Base-by-base conservation (phyloP, 2,329 filamentous ascomycete genomes). In the Microcera coccophila region DNA sequence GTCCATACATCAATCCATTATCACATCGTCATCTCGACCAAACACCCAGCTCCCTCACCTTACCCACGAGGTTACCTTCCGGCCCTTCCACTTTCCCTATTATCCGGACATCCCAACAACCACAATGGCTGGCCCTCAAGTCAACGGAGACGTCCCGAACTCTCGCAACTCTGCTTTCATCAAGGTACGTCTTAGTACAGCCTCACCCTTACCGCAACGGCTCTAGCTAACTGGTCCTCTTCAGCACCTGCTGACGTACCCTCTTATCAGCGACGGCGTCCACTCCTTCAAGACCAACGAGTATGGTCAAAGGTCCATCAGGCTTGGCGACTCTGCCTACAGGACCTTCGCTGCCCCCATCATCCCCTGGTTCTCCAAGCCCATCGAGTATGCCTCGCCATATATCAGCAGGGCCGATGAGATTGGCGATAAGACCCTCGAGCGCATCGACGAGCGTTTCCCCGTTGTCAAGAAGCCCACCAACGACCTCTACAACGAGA, bases 241-340 rank as follows among this genome's bases (percentile, higher is more conserved):
- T n/a, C 57, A 95, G 88, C 90, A 96, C 64, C 76, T 96, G 50
- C 76, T 82, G 57, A 84, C 84, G 53, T 95, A 95, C 69, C 91
- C 91, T 31, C 69, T 94, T 53, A 79, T 96, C 62, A 81, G 80
- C 62, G 89, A 95, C 66, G 73, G 82, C 60, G 81, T 95, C 67
- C 72, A 79, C 48, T 82, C 81, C 62, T 84, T 94, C 78, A 87
- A 90, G 69, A 73, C 79, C 62, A 88, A 91, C 70, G 84, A 87
- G 38, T 84, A 87, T 62, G 90, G 87, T 62, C 84, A 89, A 65
- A 90, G 84, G 70, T 90, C 89, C 33, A 72, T 96, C 62, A 76
- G 85, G 58, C 69, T 93, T 50, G 79, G 84, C 64, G 79, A 86
- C 62, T 79, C 82, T 47, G 83, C 84, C 58, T 95, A 90, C 74